A percentile compares a stretch with the other conserved stretches of the same genome.
Conservation (phyloP, 2,329 filamentous ascomycete species). For the Aspergillus puulaauensis region DNA sequence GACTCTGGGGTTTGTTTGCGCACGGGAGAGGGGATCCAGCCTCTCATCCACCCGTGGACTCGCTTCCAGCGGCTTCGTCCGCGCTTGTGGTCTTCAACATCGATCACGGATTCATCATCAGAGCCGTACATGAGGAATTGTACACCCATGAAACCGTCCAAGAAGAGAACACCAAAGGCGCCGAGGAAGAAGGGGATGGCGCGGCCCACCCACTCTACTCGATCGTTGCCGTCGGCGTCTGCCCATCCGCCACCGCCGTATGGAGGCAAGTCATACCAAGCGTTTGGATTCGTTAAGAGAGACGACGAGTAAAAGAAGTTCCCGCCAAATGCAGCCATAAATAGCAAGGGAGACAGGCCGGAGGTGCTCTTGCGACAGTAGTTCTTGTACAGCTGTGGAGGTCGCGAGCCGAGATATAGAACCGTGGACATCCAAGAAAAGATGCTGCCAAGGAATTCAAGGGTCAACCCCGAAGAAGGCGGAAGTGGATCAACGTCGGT, state of each 20-base stretch:
- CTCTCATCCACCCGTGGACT: constrained; percentile 65
- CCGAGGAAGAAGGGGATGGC: constrained; percentile 66
- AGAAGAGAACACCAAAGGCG: constrained; percentile 61
- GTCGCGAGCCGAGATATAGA: constrained; percentile 58
- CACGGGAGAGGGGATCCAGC: constrained; percentile 58
- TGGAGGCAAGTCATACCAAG: constrained; percentile 58
- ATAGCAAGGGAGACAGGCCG: constrained; percentile 62
- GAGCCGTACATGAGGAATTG: constrained; percentile 64
- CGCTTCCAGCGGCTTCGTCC: constrained; percentile 52
- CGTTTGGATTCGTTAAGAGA: constrained; percentile 62
- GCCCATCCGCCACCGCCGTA: constrained; percentile 63
- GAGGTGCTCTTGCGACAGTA: constrained; percentile 62
- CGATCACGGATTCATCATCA: constrained; percentile 45
- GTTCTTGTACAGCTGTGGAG: constrained; percentile 68
- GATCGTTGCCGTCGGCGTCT: constrained; percentile 54
- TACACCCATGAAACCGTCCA: constrained; percentile 62
- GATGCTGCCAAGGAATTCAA: constrained; percentile 50
- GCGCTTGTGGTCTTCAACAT: constrained; percentile 46
- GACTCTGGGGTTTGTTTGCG: constrained; percentile 18
- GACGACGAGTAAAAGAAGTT: constrained; percentile 67
- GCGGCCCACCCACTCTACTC: constrained; percentile 56
- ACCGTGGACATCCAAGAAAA: constrained; percentile 58
- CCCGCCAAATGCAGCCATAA: constrained; percentile 66
- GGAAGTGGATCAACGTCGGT: constrained; percentile 21
- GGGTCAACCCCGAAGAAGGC: constrained; percentile 24